These are phyloP conservation scores for Discostella pseudostelligera DNA, from an alignment of 108 stramenopile genomes.

Conservation along the genomic window DNA sequence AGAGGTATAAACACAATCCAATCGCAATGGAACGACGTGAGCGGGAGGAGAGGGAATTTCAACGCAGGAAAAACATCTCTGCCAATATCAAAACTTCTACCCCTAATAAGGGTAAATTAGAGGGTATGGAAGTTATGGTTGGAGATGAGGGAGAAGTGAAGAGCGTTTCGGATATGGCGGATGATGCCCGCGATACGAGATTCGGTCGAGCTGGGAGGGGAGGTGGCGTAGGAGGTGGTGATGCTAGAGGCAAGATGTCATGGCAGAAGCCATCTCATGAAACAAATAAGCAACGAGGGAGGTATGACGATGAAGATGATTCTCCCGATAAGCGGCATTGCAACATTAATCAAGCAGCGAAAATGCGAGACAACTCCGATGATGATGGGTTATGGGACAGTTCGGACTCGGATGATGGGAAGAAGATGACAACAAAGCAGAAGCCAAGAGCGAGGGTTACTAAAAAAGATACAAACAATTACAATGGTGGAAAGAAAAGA, in stretches of 20 bases:
- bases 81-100: background rate
- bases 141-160: conserved; percentile 13
- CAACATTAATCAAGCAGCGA: background rate
- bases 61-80: background rate
- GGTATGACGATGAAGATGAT: conserved; percentile 8
- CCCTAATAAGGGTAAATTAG: conserved; percentile 15
- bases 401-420: conserved; percentile 18
- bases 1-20: conserved; percentile 1
- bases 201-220: background rate
- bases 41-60: background rate
- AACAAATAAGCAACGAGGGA: conserved; percentile 10
- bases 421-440: background rate
- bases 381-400: conserved; percentile 46
- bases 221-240: conserved; percentile 3
- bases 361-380: conserved; percentile 10
- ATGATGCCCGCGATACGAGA: background rate
- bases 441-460: background rate
- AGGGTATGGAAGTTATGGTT: conserved; percentile 19
- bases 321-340: conserved; percentile 6
- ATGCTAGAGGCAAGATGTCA: background rate
- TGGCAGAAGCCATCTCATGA: conserved; percentile 4
- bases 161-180: conserved; percentile 30
- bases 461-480: conserved; percentile 12
- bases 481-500: conserved; percentile 14
- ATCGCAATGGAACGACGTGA: background rate